phyloP scores from a whole-genome alignment of 306 rosid genomes.

The Casuarina cunninghamiana region DNA sequence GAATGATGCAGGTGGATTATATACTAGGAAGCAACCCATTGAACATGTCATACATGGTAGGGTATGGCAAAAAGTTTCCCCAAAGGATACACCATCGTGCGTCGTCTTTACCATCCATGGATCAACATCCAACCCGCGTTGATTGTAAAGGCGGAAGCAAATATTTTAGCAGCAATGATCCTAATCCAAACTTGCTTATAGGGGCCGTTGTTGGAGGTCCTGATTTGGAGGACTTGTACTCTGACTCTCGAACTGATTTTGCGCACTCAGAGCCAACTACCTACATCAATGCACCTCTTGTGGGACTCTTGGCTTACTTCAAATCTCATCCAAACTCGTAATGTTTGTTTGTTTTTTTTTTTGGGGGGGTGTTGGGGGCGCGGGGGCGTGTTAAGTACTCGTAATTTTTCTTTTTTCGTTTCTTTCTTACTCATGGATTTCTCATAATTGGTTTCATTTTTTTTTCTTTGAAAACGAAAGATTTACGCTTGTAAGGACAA shows the following conservation, averaged over 20 bases:
- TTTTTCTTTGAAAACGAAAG: too few relatives aligned
- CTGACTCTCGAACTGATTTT: constrained; percentile 51
- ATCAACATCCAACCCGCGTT: constrained; percentile 21
- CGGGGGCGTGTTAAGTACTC: too few relatives aligned
- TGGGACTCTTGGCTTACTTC: constrained; percentile 62
- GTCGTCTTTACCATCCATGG: constrained; percentile 47
- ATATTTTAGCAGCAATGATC: constrained; percentile 30
- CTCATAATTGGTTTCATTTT: not conserved
- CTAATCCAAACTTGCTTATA: constrained; percentile 48
- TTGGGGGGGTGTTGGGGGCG: too few relatives aligned
- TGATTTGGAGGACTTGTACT: constrained; percentile 35
- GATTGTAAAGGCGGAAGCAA: constrained; percentile 43
- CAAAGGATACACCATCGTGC: constrained; percentile 58
- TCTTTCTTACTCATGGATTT: not conserved
- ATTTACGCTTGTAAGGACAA: too few relatives aligned
- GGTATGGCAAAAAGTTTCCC: constrained; percentile 53
- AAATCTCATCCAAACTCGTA: constrained; percentile 26
- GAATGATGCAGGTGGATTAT: constrained; percentile 56
- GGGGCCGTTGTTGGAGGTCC: constrained; percentile 73
- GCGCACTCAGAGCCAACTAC: constrained; percentile 59
- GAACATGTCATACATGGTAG: constrained; percentile 70
- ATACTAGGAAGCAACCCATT: constrained; percentile 57
- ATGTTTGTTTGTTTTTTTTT: not conserved
- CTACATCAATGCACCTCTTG: constrained; percentile 65
- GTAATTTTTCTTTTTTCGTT: too few relatives aligned